Evolutionary conservation across 345 rosid species (phyloP), one percentile per base, ranked within the genome.

Genomic region (Geranium rotundifolium): DNA sequence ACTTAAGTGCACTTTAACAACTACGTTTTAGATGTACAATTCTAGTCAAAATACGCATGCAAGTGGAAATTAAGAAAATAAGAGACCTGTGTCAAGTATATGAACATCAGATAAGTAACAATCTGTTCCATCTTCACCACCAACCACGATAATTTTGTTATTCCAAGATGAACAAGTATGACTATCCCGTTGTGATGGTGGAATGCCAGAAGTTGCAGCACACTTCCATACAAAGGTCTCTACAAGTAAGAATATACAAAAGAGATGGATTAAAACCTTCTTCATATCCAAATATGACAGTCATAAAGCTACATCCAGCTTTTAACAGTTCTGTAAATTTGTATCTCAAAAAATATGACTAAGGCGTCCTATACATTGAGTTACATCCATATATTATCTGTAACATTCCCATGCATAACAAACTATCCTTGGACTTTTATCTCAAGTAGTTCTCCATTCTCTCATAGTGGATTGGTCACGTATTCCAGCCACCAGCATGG

Each of bases 121-220:
- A 80, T 93, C 99, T 72, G 79, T 85, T 20, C 85, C 92, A 81
- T 93, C 95, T 86, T 93, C 99, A 57, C 99, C 99, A 55, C 99
- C 99, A 67, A 90, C 76, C 46, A 93, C 92, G 61, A 93, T 78
- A 52, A 93, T 70, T 64, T 85, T 85, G 77, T 84, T 88, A 80
- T 84, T 86, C 97, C 97, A 90, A 64, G 95, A 82, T 63, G 99
- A 88, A 81, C 97, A 93, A 68, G 88, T 76, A 73, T 93, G 99
- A 76, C 99, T 86, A 78, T 93, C 99, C 17, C 99, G 86, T 3
- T 86, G 85, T 69, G 99, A 85, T 59, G 99, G 99, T 66, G 89
- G 89, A 65, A 56, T 74, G 61, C 99, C 99, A 7, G 87, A 73
- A 60, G 92, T 85, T 67, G 68, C 62, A 75, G 88, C 92, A 55